Percentiles rank a stretch among this genome's conserved stretches.
These are phyloP conservation scores for Plantago elongata DNA, from an alignment of 257 asterid species.

Conservation along the genomic window DNA sequence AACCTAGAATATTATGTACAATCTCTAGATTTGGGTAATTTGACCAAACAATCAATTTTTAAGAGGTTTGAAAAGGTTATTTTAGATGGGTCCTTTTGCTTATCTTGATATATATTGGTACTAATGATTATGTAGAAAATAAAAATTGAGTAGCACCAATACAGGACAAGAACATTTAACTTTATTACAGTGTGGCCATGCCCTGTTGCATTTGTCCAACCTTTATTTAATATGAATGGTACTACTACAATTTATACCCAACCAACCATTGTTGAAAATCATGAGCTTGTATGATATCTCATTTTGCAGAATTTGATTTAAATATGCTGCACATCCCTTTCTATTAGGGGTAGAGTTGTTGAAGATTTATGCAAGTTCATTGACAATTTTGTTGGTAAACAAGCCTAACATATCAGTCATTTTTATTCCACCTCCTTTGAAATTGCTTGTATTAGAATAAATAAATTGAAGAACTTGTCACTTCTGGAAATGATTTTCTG, in stretches of 20 bases:
- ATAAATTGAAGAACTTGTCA: background rate
- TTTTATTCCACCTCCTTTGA: background rate
- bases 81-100: background rate
- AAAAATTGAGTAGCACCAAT: background rate
- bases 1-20: background rate
- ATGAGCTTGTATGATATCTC: background rate
- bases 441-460: background rate
- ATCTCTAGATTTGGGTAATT: background rate
- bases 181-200: conserved; percentile 16
- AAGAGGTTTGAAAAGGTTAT: background rate
- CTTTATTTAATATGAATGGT: conserved; percentile 25
- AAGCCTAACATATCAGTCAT: background rate
- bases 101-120: too few relatives aligned
- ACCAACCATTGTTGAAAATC: conserved; percentile 9
- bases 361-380: conserved; percentile 2
- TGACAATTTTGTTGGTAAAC: background rate
- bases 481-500: conserved; percentile 21
- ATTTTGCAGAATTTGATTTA: background rate
- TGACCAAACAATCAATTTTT: background rate
- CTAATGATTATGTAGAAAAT: too few relatives aligned
- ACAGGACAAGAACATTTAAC: background rate
- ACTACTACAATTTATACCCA: conserved; percentile 3
- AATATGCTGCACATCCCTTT: background rate
- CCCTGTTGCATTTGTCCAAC: conserved; percentile 20
- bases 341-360: background rate